Evolutionary conservation across 2,329 filamentous ascomycete genomes (phyloP).

Genomic region (Plenodomus lindquistii): DNA sequence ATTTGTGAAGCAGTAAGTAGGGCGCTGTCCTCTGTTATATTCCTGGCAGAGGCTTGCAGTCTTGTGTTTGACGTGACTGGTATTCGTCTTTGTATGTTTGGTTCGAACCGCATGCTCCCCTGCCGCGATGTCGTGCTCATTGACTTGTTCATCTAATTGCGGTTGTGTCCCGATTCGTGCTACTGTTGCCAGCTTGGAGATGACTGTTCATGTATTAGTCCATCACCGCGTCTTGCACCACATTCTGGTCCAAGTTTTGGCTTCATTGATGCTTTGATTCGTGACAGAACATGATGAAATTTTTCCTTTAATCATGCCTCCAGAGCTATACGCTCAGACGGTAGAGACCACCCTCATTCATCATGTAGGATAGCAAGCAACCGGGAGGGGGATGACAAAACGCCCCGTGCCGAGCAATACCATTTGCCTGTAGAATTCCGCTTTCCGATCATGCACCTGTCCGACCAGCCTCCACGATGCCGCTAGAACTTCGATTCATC

Average conservation of each 20-base stretch:
- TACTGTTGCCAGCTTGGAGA: too few relatives aligned
- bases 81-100: too few relatives aligned
- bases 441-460: constrained; percentile 35
- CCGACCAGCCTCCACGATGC: constrained; percentile 31
- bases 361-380: constrained; percentile 37
- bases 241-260: constrained; percentile 1
- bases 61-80: too few relatives aligned
- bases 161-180: too few relatives aligned
- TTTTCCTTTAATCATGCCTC: constrained; percentile 44
- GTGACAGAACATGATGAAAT: constrained; percentile 46
- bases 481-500: constrained; percentile 22
- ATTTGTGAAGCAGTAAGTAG: background rate
- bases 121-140: too few relatives aligned
- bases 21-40: background rate
- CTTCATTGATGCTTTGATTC: constrained; percentile 37
- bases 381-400: constrained; percentile 41
- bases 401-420: constrained; percentile 46
- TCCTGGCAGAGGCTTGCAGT: background rate
- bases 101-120: too few relatives aligned
- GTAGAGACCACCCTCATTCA: constrained; percentile 34
- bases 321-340: constrained; percentile 35
- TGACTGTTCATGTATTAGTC: too few relatives aligned
- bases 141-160: too few relatives aligned
- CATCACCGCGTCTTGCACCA: too few relatives aligned
- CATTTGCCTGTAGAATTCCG: constrained; percentile 40